phyloP scores from a whole-genome alignment of 371 early-diverging fungal genomes.

The Funneliformis caledonium region DNA sequence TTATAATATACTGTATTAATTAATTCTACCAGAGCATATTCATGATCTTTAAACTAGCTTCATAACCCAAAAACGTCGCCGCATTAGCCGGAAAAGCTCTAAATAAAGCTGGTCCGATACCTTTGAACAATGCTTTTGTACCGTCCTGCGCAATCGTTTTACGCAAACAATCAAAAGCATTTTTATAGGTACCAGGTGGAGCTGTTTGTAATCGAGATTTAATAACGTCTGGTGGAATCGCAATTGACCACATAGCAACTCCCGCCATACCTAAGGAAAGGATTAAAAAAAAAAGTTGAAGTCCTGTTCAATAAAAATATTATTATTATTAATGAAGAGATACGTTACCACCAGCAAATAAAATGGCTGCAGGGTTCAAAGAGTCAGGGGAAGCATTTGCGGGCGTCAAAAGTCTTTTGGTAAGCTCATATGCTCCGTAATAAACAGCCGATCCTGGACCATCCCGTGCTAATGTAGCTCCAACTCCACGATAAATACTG shows the following conservation, averaged over 20 bases:
- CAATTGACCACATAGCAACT: constrained; percentile 88
- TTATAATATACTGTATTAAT: background rate
- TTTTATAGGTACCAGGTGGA: constrained; percentile 91
- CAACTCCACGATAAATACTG: constrained; percentile 91
- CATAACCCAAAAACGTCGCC: constrained; percentile 51
- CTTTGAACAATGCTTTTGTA: constrained; percentile 92
- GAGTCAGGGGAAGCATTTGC: constrained; percentile 71
- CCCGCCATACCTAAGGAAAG: constrained; percentile 68
- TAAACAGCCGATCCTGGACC: constrained; percentile 96
- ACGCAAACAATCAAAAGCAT: constrained; percentile 77
- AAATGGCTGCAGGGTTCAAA: constrained; percentile 75
- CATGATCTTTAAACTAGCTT: constrained; percentile 34
- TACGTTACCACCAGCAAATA: constrained; percentile 91
- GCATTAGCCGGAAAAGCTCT: constrained; percentile 96
- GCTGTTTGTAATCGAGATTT: constrained; percentile 96
- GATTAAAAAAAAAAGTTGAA: background rate
- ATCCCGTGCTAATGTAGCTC: constrained; percentile 93
- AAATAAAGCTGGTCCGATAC: constrained; percentile 94
- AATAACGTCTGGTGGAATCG: constrained; percentile 95
- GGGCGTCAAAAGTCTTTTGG: constrained; percentile 83
- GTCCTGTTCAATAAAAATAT: background rate
- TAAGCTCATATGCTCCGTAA: constrained; percentile 93
- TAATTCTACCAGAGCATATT: constrained; percentile 20
- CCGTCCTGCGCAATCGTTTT: constrained; percentile 89
- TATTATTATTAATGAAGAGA: background rate